Evolutionary conservation across 1,139 yeast genomes (phyloP).

Genomic region (Geotrichum klebahnii): DNA sequence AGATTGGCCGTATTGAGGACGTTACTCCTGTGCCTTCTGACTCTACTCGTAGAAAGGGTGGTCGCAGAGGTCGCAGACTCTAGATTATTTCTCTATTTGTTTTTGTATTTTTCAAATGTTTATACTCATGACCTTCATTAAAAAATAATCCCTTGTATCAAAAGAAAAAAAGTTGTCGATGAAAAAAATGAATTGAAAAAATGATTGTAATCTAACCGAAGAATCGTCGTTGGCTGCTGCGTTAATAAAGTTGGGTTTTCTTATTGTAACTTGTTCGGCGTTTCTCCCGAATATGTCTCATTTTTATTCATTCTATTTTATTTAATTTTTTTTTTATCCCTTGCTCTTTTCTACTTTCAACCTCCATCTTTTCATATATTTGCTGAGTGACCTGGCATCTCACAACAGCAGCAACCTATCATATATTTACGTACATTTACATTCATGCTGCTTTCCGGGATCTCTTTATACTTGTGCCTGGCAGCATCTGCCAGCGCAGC

Average conservation of each 20-base stretch:
- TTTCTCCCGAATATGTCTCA: not conserved
- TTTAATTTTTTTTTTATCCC: not conserved
- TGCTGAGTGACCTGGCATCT: too few relatives aligned
- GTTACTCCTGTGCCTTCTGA: conserved; percentile 99
- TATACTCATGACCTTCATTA: too few relatives aligned
- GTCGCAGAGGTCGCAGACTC: conserved; percentile 99
- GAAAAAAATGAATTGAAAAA: too few relatives aligned
- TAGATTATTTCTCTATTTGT: conserved; percentile 31
- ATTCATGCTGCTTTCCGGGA: not conserved
- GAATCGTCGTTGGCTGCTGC: too few relatives aligned
- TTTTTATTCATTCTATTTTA: not conserved
- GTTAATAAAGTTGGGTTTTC: too few relatives aligned
- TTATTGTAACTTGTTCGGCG: not conserved
- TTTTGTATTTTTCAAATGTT: not conserved
- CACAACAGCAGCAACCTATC: not conserved
- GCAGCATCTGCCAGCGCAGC: conserved; percentile 18
- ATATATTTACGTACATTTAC: not conserved
- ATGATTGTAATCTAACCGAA: too few relatives aligned
- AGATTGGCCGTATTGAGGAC: conserved; percentile 99
- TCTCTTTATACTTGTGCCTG: conserved; percentile 1
- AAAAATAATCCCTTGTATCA: too few relatives aligned
- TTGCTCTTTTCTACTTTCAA: conserved; percentile 3
- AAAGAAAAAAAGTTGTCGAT: too few relatives aligned
- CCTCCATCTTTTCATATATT: too few relatives aligned
- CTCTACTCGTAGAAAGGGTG: conserved; percentile 99